Percentiles rank a stretch among this genome's conserved stretches.
Conservation (phyloP, 176 grass and related monocot species). For the Carex myosuroides region DNA sequence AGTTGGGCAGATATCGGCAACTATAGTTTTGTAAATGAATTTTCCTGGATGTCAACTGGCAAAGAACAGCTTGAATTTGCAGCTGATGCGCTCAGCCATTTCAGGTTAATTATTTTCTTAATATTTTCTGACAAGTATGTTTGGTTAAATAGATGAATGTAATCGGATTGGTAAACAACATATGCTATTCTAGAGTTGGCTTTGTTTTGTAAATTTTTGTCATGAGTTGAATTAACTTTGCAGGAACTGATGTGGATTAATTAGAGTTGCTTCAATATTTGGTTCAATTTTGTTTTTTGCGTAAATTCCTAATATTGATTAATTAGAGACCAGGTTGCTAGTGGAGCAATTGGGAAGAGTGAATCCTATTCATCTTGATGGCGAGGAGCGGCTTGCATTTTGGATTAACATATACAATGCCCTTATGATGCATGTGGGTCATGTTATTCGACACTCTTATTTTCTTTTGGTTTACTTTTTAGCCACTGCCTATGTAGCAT, state of each 20-base stretch:
- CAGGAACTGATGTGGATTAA: not conserved
- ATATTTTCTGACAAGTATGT: not conserved
- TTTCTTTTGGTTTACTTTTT: slow-evolving; percentile 9
- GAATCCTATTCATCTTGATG: slow-evolving; percentile 58
- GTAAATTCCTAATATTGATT: slow-evolving; percentile 24
- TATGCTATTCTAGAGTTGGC: not conserved
- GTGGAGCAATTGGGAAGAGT: slow-evolving; percentile 90
- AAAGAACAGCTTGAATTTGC: slow-evolving; percentile 91
- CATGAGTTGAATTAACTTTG: not conserved
- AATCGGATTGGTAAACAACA: not conserved
- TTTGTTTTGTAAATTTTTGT: not conserved
- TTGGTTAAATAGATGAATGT: not conserved
- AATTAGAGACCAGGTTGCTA: slow-evolving; percentile 46
- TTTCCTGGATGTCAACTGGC: slow-evolving; percentile 93
- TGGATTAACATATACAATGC: slow-evolving; percentile 98
- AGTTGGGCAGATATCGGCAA: slow-evolving; percentile 86
- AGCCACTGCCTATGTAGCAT: not conserved
- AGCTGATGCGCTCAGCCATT: slow-evolving; percentile 62
- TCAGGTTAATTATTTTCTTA: slow-evolving; percentile 55
- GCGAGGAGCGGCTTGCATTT: slow-evolving; percentile 72
- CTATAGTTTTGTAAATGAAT: slow-evolving; percentile 58
- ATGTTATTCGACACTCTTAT: not conserved
- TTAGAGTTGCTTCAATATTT: not conserved
- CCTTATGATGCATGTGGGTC: slow-evolving; percentile 79
- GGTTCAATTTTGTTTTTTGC: not conserved